These are phyloP conservation scores for Mycena maculata DNA, from an alignment of 768 basidiomycete species.

Conservation along the genomic window DNA sequence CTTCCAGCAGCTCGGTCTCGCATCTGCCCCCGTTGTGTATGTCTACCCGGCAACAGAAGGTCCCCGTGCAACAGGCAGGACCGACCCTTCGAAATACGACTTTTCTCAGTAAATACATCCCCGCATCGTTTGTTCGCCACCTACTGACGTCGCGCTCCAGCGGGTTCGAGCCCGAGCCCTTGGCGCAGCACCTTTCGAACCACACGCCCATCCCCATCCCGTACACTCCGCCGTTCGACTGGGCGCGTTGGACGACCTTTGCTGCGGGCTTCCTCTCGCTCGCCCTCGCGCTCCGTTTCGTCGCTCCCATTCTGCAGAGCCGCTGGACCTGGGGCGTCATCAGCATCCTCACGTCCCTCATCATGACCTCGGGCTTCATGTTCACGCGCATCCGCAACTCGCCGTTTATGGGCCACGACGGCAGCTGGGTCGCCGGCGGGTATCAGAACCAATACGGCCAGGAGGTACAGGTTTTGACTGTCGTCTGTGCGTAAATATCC, in stretches of 20 bases:
- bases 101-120: constrained; percentile 69
- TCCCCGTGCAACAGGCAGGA: constrained; percentile 69
- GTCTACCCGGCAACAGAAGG: constrained; percentile 82
- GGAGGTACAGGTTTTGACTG: constrained; percentile 88
- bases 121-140: background rate
- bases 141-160: constrained; percentile 56
- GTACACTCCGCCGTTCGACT: constrained; percentile 83
- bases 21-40: constrained; percentile 86
- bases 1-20: constrained; percentile 88
- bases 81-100: constrained; percentile 75
- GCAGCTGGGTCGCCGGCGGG: constrained; percentile 87
- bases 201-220: constrained; percentile 86
- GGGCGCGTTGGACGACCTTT: constrained; percentile 64
- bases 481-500: constrained; percentile 75
- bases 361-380: constrained; percentile 97
- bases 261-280: constrained; percentile 59
- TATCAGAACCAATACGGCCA: constrained; percentile 93
- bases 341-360: constrained; percentile 69
- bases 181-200: constrained; percentile 79
- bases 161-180: constrained; percentile 82
- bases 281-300: constrained; percentile 66
- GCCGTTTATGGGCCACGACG: constrained; percentile 73
- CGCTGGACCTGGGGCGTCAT: constrained; percentile 82
- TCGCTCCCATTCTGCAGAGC: constrained; percentile 72
- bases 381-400: constrained; percentile 90